A percentile compares a stretch with the other conserved stretches of the same genome.
Conservation (phyloP, 805 yeast species). For the Yarrowia divulgata region DNA sequence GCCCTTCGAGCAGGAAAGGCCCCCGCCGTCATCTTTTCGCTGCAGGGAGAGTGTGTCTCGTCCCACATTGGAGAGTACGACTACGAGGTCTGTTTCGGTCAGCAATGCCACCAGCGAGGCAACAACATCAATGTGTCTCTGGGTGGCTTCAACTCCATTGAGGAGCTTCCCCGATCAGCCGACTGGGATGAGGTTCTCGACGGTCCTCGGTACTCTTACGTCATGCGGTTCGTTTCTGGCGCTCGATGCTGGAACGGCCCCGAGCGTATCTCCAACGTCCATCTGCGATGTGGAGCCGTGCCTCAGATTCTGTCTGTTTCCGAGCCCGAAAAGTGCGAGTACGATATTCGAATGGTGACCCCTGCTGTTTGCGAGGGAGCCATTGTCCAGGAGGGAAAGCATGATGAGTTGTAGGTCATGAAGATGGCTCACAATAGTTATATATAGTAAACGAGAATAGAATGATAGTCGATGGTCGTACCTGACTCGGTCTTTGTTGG, state of each 20-base stretch:
- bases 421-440: neutral
- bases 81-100: conserved; percentile 67
- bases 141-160: conserved; percentile 54
- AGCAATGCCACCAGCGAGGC: conserved; percentile 63
- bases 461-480: neutral
- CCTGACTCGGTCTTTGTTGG: too few species aligned
- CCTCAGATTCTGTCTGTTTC: conserved; percentile 67
- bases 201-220: conserved; percentile 45
- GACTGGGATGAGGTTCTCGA: conserved; percentile 42
- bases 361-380: conserved; percentile 48
- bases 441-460: conserved; percentile 4
- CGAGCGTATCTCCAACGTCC: conserved; percentile 68
- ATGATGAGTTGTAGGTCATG: conserved; percentile 24
- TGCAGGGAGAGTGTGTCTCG: conserved; percentile 58
- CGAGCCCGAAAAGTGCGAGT: conserved; percentile 91
- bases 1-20: conserved; percentile 58
- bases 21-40: conserved; percentile 67
- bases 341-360: conserved; percentile 56
- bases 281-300: conserved; percentile 69
- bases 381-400: conserved; percentile 37
- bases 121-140: conserved; percentile 58
- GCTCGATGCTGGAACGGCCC: conserved; percentile 97
- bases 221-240: conserved; percentile 63
- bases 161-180: conserved; percentile 39
- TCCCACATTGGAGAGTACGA: conserved; percentile 71